Evolutionary conservation across 345 rosid genomes (phyloP), one percentile per base, ranked within the genome.

Genomic region (Stellera chamaejasme): DNA sequence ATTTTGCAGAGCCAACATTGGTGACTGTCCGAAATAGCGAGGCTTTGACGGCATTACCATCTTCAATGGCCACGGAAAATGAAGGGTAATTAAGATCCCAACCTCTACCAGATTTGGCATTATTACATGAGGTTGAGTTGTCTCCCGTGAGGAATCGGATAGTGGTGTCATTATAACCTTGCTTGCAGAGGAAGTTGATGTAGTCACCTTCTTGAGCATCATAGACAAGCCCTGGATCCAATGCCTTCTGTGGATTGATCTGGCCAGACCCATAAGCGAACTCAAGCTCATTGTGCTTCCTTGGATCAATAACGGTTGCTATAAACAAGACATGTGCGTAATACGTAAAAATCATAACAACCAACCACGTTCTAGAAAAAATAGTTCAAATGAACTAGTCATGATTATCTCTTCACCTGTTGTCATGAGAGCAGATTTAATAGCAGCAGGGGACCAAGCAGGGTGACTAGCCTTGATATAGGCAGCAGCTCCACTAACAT

Each of bases 81-180:
- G 85, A 65, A 14, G 89, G 87, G 59, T 84, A 82, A 54, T 84
- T 84, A 14, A 87, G 61, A 71, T 78, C 79, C 36, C 53, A 54
- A 1, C 71, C 54, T 4, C 74, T 53, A 5, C 28, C 50, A 27
- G 62, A 60, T 1, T 64, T 12, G 2, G 66, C 54, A 39, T 54
- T 57, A 16, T 56, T 11, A 4, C 67, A 59, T 19, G 84, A 86
- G 45, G 62, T 52, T 64, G 19, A 53, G 53, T 55, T 73, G 3
- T 69, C 65, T 50, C 79, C 83, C 1, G 81, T 50, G 12, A 75
- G 53, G 9, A 1, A 9, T 46, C 58, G 66, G 5, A 79, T 13
- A 11, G 8, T 10, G 1, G 25, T 39, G 9, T 28, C 44, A 15
- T 42, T 54, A 82, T 19, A 19, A 19, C 23, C 23, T 19, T 19